A percentile compares a stretch with the other conserved stretches of the same genome.
Conservation (phyloP, 352 stramenopile genomes). For the Ophiocytium majus region DNA sequence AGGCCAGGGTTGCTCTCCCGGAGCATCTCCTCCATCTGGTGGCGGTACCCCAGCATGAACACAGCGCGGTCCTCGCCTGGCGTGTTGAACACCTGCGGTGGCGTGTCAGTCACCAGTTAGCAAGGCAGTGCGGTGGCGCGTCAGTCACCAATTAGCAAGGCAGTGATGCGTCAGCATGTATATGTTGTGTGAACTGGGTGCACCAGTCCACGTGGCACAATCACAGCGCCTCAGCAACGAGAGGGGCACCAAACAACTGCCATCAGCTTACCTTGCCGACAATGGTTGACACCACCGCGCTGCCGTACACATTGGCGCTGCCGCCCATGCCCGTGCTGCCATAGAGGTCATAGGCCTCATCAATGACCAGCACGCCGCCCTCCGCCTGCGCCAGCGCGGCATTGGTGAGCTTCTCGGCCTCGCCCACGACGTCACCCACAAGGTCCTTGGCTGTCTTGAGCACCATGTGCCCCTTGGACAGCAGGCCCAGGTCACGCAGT, state of each 20-base stretch:
- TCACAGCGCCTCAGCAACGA: not conserved
- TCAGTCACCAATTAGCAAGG: too few relatives aligned
- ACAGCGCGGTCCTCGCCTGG: conserved; percentile 82
- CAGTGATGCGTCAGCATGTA: too few relatives aligned
- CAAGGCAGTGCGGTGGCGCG: too few relatives aligned
- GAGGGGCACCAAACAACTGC: not conserved
- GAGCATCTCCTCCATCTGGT: conserved; percentile 84
- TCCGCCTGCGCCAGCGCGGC: conserved; percentile 72
- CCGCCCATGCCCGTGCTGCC: conserved; percentile 47
- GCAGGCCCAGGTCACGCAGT: conserved; percentile 77
- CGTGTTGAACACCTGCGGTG: conserved; percentile 67
- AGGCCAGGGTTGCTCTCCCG: conserved; percentile 79
- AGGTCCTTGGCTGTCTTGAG: conserved; percentile 81
- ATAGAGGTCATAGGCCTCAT: conserved; percentile 86
- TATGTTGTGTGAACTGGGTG: too few relatives aligned
- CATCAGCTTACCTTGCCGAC: conserved; percentile 63
- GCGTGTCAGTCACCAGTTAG: not conserved
- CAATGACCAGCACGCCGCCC: conserved; percentile 87
- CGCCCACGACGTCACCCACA: conserved; percentile 70
- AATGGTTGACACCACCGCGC: conserved; percentile 64
- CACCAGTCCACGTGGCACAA: not conserved
- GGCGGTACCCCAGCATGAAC: conserved; percentile 79
- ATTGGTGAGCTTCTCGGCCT: conserved; percentile 78
- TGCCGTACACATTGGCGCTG: not conserved
- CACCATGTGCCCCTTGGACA: conserved; percentile 78